Base-by-base conservation (phyloP, 352 stramenopile genomes). In the Pythium rishiriense region DNA sequence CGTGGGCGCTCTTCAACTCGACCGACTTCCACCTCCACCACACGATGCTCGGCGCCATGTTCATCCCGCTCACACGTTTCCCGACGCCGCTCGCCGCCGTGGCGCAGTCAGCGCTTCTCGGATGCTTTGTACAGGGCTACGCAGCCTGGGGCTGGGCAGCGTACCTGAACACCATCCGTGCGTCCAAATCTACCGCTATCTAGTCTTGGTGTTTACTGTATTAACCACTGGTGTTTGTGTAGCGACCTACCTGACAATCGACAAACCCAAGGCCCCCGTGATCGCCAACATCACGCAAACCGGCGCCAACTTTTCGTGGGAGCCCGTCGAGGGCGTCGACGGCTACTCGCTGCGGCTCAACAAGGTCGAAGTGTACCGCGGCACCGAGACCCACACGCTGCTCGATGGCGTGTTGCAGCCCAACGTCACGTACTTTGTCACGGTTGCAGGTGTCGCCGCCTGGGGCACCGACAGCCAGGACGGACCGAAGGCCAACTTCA, bases 261-360 rank as follows among this genome's bases (percentile, higher is more conserved):
- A 72, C 12, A 68, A 72, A 21, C 72, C 73, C 1, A 60, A 66
- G 2, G 33, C 68, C 6, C 76, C 85, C 0, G 65, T 64, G 5
- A 58, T 67, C 33, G 47, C 58, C 4, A 88, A 90, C 46, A 50
- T 91, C n/a, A 82, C 81, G n/a, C 15, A 39, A 0, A 75, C 47
- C 2, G 29, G 33, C 0, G 85, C 66, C 19, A 80, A 66, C 31
- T 64, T 92, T 11, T 63, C 74, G 37, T 94, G 85, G 85, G 61
- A 75, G 25, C 46, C 70, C 2, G 33, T 94, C 1, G 55, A 70
- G 9, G 70, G 60, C 22, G 81, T 91, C 10, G 68, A 86, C 50
- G 84, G 70, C 24, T 94, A 94, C 62, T 90, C 82, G 22, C 70
- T 94, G 42, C 74, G 77, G 0, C 68, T 94, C 6, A 94, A 94